Evolutionary conservation across 305 asterid genomes (phyloP), one percentile per base, ranked within the genome.

Genomic region (Fraxinus sp.): DNA sequence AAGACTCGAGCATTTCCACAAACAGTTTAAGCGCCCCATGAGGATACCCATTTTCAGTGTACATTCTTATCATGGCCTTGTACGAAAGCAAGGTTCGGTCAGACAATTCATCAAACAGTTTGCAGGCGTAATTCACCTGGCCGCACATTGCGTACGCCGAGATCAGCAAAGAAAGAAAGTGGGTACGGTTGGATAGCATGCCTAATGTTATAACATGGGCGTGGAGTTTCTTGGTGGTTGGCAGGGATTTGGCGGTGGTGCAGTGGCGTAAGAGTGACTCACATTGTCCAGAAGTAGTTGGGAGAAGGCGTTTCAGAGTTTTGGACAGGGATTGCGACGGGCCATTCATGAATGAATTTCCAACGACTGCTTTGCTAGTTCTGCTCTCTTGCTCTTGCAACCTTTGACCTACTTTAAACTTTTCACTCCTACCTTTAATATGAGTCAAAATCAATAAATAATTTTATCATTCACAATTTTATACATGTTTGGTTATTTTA

Each of bases 1-100:
- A 90, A 2, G 89, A 89, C 35, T 18, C 78, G 52, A 86, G 93
- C 97, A 93, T 91, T 82, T 94, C 97, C 78, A 77, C 88, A 8
- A 93, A 95, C 84, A 94, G 84, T 76, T 87, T 79, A 77, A 95
- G 90, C 16, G 95, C 97, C 59, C 77, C 62, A 4, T 83, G 84
- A 30, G 98, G 91, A 18, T 39, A 83, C 22, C 94, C 95, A 71
- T 75, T 91, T 55, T 93, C 95, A 0, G 87, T 79, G 72, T 92
- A 83, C 95, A 90, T 87, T 57, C 95, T 84, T 30, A 95, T 91
- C 88, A 93, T 89, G 81, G 92, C 86, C 83, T 91, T 93, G 87
- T 91, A 92, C 0, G 97, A 85, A 14, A 86, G 86, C 52, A 86
- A 70, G 0, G 95, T 90, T 76, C 90, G 89, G 11, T 87, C 86